Evolutionary conservation across 805 yeast genomes (phyloP).

Genomic region (Cyberlindnera mrakii): DNA sequence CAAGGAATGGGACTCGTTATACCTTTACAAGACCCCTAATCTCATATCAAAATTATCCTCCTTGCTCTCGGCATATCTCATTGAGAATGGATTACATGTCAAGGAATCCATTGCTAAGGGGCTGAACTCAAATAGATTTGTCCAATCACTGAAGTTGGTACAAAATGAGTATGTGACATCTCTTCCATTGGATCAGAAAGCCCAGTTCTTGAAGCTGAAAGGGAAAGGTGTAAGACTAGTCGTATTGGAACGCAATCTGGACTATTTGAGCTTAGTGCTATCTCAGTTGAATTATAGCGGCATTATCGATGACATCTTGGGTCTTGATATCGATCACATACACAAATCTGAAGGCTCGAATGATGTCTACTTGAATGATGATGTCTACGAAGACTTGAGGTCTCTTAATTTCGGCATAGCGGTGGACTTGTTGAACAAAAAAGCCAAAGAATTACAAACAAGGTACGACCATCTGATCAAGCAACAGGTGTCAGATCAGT

Average conservation of each 20-base stretch:
- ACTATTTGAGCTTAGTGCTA: conserved; percentile 62
- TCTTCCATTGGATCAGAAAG: neutral
- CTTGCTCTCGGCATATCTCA: conserved; percentile 37
- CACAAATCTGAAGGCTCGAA: conserved; percentile 15
- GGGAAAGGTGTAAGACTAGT: conserved; percentile 61
- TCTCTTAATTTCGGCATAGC: conserved; percentile 72
- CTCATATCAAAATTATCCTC: conserved; percentile 26
- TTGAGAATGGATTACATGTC: conserved; percentile 40
- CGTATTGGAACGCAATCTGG: conserved; percentile 74
- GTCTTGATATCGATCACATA: conserved; percentile 30
- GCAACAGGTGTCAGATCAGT: conserved; percentile 38
- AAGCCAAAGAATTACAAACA: conserved; percentile 65
- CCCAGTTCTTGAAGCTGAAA: too few relatives aligned
- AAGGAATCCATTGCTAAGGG: conserved; percentile 57
- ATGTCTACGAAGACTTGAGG: conserved; percentile 30
- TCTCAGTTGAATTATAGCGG: conserved; percentile 82
- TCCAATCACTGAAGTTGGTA: conserved; percentile 20
- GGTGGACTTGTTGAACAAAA: conserved; percentile 62
- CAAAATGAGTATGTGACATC: neutral
- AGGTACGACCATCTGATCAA: conserved; percentile 47
- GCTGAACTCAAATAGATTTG: conserved; percentile 41
- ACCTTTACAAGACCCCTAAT: conserved; percentile 25
- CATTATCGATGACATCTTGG: conserved; percentile 65
- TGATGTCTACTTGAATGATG: conserved; percentile 23
- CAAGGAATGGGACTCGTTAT: too few relatives aligned